Conservation (phyloP, 2,329 filamentous ascomycete genomes). For the Colletotrichum chlorophyti region DNA sequence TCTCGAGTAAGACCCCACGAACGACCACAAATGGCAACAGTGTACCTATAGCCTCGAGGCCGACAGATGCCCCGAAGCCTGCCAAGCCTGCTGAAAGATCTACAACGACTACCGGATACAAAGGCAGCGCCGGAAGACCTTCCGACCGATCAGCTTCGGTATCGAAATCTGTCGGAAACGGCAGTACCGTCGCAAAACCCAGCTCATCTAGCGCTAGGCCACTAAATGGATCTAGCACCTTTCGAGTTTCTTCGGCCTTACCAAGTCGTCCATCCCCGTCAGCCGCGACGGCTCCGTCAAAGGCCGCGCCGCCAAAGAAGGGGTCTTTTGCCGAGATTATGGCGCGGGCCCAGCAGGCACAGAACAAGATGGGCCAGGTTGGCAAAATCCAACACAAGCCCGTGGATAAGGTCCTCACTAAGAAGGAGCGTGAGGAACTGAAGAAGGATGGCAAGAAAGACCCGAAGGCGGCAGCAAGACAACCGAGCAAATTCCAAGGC, state of each 20-base stretch:
- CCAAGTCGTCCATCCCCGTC: constrained; percentile 37
- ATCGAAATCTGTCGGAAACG: constrained; percentile 20
- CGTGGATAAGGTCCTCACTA: constrained; percentile 67
- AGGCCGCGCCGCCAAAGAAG: constrained; percentile 65
- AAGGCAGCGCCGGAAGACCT: constrained; percentile 26
- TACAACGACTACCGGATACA: constrained; percentile 17
- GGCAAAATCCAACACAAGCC: constrained; percentile 80
- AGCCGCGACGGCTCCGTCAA: constrained; percentile 49
- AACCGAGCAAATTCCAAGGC: constrained; percentile 18
- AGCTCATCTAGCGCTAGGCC: constrained; percentile 11
- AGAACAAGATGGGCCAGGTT: constrained; percentile 65
- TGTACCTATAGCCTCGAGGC: constrained; percentile 34
- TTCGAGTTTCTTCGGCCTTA: constrained; percentile 1
- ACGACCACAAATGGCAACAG: constrained; percentile 18
- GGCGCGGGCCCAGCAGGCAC: constrained; percentile 72
- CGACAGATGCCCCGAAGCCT: constrained; percentile 33
- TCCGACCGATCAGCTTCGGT: constrained; percentile 15
- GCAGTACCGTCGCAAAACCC: constrained; percentile 6
- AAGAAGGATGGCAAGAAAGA: constrained; percentile 50
- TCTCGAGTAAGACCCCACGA: constrained; percentile 50
- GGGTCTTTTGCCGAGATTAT: constrained; percentile 78
- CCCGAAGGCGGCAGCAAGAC: constrained; percentile 2
- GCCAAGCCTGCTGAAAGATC: constrained; percentile 12
- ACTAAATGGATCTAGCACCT: constrained; percentile 4
- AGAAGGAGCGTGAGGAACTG: constrained; percentile 56